Evolutionary conservation across 139 green algal species (phyloP).

Genomic region (Pleodorina starrii): DNA sequence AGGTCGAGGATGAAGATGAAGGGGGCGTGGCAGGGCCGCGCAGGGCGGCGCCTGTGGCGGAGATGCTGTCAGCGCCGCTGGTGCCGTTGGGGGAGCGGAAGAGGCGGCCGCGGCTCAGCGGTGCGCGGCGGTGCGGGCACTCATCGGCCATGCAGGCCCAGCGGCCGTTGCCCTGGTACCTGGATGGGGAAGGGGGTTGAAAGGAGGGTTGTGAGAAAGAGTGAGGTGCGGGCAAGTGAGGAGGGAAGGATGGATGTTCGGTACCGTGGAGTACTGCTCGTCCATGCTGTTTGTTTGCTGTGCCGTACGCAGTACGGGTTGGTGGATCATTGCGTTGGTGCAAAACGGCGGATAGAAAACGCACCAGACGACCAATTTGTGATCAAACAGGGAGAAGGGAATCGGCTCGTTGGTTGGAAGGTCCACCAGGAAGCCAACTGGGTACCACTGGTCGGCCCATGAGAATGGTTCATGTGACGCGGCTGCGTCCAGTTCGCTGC

Average conservation of each 20-base stretch:
- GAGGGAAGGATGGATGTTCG: background rate
- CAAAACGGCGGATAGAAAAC: background rate
- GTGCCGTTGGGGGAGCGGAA: background rate
- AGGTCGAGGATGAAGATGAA: no score
- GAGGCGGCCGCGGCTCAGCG: slow-evolving; percentile 41
- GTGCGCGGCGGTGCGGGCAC: slow-evolving; percentile 50
- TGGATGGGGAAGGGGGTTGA: background rate
- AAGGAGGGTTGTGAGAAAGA: background rate
- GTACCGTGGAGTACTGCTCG: no score
- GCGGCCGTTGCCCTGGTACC: slow-evolving; percentile 13
- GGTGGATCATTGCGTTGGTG: no score
- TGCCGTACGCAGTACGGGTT: no score
- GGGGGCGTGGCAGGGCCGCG: background rate
- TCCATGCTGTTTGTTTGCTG: no score
- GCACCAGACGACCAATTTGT: slow-evolving; percentile 12
- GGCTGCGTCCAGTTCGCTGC: background rate
- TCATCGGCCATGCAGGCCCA: slow-evolving; percentile 47
- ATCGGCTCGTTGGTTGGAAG: background rate
- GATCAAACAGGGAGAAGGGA: slow-evolving; percentile 34
- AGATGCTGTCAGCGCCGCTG: background rate
- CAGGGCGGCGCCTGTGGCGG: background rate
- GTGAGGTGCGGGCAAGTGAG: background rate
- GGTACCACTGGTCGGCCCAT: slow-evolving; percentile 26
- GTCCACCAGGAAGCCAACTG: slow-evolving; percentile 29
- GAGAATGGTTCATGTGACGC: background rate